phyloP scores from a whole-genome alignment of 441 rosid species.

The Rhodomyrtus psidioides region DNA sequence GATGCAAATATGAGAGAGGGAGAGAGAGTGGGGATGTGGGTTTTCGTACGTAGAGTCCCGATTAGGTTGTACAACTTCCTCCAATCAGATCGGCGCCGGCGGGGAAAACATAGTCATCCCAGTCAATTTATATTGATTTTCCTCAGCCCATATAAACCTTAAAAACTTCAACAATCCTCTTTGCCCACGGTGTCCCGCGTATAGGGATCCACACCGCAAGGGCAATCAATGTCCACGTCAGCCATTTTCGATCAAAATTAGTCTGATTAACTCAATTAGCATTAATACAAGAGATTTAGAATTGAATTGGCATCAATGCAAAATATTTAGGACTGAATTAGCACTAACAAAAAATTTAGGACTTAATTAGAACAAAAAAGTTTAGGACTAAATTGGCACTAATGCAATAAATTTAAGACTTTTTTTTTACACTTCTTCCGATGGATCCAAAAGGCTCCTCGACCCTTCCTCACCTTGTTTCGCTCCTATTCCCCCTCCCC shows the following conservation, averaged over 20 bases:
- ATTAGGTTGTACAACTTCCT: background rate
- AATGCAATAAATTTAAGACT: no score
- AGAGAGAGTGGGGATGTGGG: background rate
- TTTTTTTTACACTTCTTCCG: no score
- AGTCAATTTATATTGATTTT: background rate
- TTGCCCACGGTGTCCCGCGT: background rate
- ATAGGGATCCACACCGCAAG: background rate
- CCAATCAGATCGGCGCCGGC: no score
- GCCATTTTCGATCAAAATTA: no score
- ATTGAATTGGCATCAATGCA: no score
- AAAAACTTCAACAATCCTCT: background rate
- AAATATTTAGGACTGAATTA: no score
- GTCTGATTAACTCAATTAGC: no score
- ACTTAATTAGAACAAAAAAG: no score
- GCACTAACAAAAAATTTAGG: no score
- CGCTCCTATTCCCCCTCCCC: conserved; percentile 34
- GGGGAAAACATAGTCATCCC: background rate
- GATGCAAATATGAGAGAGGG: background rate
- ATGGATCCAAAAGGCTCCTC: background rate
- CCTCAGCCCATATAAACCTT: background rate
- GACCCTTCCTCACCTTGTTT: conserved; percentile 5
- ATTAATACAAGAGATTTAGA: no score
- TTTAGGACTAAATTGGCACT: no score
- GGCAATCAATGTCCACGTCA: no score
- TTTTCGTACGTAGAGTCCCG: background rate